Evolutionary conservation across 1,139 yeast genomes (phyloP).

Genomic region (Kodamaea arcana): DNA sequence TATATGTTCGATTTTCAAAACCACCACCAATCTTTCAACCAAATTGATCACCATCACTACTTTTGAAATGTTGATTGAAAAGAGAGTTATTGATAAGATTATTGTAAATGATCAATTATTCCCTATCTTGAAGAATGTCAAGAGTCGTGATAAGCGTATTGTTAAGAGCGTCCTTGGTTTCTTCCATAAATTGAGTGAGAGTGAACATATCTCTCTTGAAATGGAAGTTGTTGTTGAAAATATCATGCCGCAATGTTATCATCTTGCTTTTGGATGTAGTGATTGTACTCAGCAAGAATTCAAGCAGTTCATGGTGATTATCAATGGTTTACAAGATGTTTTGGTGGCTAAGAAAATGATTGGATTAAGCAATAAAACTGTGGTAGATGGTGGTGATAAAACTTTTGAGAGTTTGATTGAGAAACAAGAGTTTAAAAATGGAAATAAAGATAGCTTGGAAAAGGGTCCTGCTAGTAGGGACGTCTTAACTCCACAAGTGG

Average conservation of each 20-base stretch:
- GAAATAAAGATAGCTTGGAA: slow-evolving; percentile 22
- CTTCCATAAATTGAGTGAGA: slow-evolving; percentile 41
- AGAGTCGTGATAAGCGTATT: slow-evolving; percentile 71
- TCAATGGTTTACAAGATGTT: slow-evolving; percentile 27
- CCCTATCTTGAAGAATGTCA: slow-evolving; percentile 70
- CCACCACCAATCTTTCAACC: slow-evolving; percentile 77
- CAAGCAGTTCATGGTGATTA: slow-evolving; percentile 23
- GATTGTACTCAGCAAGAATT: slow-evolving; percentile 40
- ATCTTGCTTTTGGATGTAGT: slow-evolving; percentile 38
- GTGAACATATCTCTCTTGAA: slow-evolving; percentile 35
- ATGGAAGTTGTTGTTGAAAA: slow-evolving; percentile 35
- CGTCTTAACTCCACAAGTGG: background rate
- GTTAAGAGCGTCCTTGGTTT: slow-evolving; percentile 53
- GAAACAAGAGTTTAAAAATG: slow-evolving; percentile 20
- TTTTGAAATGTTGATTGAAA: slow-evolving; percentile 54
- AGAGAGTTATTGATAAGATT: slow-evolving; percentile 63
- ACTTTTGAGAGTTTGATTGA: slow-evolving; percentile 31
- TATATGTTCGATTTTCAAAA: slow-evolving; percentile 67
- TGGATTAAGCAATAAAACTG: slow-evolving; percentile 16
- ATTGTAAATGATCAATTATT: slow-evolving; percentile 72
- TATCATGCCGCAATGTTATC: slow-evolving; percentile 35
- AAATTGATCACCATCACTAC: slow-evolving; percentile 68
- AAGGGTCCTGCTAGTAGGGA: slow-evolving; percentile 22
- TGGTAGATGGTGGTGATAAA: slow-evolving; percentile 4
- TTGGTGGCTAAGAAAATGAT: slow-evolving; percentile 28